phyloP scores from a whole-genome alignment of 306 rosid species.

The Acacia crassicarpa region DNA sequence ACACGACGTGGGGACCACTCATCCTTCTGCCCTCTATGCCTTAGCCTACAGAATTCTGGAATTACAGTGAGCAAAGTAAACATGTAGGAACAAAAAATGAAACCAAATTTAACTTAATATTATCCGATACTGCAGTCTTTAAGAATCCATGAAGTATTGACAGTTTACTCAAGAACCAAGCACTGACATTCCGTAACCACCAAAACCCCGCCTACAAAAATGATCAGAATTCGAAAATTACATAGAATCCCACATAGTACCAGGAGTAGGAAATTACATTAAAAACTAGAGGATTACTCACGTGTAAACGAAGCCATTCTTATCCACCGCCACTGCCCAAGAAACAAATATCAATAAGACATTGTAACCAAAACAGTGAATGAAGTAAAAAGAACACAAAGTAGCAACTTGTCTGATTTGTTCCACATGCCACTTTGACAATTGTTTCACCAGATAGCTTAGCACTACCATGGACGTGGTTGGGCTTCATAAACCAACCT shows the following conservation, averaged over 20 bases:
- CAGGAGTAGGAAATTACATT: slow-evolving; percentile 7
- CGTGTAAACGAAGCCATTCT: slow-evolving; percentile 91
- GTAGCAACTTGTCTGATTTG: slow-evolving; percentile 74
- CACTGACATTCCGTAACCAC: slow-evolving; percentile 96
- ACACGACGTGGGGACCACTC: slow-evolving; percentile 94
- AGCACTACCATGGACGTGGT: slow-evolving; percentile 88
- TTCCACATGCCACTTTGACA: slow-evolving; percentile 89
- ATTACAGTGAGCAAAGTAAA: slow-evolving; percentile 10
- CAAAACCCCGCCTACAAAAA: slow-evolving; percentile 89
- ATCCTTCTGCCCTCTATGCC: slow-evolving; percentile 99
- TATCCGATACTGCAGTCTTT: background rate
- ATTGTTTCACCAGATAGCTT: slow-evolving; percentile 81
- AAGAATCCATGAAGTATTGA: slow-evolving; percentile 16
- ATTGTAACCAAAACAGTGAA: background rate
- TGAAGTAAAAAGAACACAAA: slow-evolving; percentile 3
- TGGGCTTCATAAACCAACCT: slow-evolving; percentile 95
- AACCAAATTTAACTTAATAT: background rate
- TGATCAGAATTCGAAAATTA: slow-evolving; percentile 18
- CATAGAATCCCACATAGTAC: slow-evolving; percentile 16
- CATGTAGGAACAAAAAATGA: background rate
- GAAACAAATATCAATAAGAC: slow-evolving; percentile 33
- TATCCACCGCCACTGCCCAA: slow-evolving; percentile 87
- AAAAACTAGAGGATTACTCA: slow-evolving; percentile 47
- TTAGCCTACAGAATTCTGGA: slow-evolving; percentile 61
- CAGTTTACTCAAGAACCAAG: slow-evolving; percentile 12